These are phyloP conservation scores for Penicillium hesseltinei DNA, from an alignment of 2,329 filamentous ascomycete genomes.

Conservation along the genomic window DNA sequence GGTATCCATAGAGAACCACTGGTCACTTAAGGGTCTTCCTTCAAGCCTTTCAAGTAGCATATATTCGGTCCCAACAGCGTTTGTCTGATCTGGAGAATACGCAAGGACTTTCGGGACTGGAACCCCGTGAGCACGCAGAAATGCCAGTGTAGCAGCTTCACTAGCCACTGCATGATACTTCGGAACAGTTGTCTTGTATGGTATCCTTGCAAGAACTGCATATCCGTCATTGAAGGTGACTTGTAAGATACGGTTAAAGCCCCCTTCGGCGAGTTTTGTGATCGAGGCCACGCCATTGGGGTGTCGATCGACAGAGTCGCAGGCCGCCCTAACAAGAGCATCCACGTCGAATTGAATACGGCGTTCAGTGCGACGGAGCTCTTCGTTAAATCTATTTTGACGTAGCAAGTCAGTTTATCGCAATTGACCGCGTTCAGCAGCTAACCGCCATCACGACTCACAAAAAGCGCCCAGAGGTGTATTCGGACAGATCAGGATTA, in stretches of 20 bases:
- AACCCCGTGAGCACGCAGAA: conserved; percentile 32
- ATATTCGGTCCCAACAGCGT: conserved; percentile 41
- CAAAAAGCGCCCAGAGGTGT: conserved; percentile 9
- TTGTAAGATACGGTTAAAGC: conserved; percentile 39
- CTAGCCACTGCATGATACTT: conserved; percentile 35
- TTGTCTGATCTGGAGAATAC: conserved; percentile 34
- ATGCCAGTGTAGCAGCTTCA: conserved; percentile 40
- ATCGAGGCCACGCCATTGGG: conserved; percentile 10
- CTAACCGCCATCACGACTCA: not conserved
- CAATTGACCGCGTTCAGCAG: not conserved
- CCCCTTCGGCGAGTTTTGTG: conserved; percentile 38
- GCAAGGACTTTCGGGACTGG: conserved; percentile 40
- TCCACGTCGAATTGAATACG: conserved; percentile 4
- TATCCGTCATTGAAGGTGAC: conserved; percentile 31
- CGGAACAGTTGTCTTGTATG: conserved; percentile 33
- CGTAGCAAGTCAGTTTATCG: not conserved
- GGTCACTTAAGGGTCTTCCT: conserved; percentile 33
- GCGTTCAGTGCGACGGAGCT: conserved; percentile 12
- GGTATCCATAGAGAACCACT: conserved; percentile 32
- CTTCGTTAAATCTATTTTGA: conserved; percentile 13
- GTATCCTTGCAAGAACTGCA: conserved; percentile 34
- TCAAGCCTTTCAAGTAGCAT: conserved; percentile 38
- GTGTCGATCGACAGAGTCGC: conserved; percentile 5
- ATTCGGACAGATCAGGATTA: conserved; percentile 4
- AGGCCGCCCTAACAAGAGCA: conserved; percentile 7